phyloP scores from a whole-genome alignment of 768 basidiomycete genomes.

The Chalciporus piperatus region DNA sequence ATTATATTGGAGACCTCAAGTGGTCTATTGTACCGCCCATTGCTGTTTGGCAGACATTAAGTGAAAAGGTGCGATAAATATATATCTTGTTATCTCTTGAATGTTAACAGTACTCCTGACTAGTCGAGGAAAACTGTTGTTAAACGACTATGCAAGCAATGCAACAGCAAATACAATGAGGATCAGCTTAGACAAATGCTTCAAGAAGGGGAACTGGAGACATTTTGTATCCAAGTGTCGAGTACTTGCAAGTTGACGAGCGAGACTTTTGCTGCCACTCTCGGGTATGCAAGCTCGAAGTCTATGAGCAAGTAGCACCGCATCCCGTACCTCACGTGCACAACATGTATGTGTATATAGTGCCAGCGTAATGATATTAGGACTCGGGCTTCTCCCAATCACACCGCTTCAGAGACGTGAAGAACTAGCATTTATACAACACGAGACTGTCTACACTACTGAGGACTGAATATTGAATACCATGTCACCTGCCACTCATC shows the following conservation, averaged over 20 bases:
- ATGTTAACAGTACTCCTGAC: neutral
- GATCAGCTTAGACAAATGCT: constrained; percentile 38
- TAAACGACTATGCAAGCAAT: constrained; percentile 35
- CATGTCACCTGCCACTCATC: constrained; percentile 47
- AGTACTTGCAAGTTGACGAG: constrained; percentile 21
- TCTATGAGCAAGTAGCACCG: neutral
- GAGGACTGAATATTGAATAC: neutral
- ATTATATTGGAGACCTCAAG: constrained; percentile 48
- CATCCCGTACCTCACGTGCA: neutral
- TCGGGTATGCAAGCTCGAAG: constrained; percentile 14
- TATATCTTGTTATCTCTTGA: neutral
- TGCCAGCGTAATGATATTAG: neutral
- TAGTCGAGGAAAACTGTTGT: constrained; percentile 35
- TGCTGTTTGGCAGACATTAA: constrained; percentile 40
- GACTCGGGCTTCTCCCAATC: neutral
- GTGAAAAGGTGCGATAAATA: constrained; percentile 30
- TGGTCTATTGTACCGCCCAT: constrained; percentile 36
- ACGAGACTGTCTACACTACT: neutral
- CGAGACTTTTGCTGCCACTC: constrained; percentile 20
- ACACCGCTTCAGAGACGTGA: neutral
- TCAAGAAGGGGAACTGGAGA: constrained; percentile 40
- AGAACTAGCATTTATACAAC: neutral
- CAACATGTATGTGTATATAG: neutral
- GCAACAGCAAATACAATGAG: constrained; percentile 30
- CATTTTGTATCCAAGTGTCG: constrained; percentile 42